These are phyloP conservation scores for Penicillium salamii DNA, from an alignment of 495 filamentous ascomycete genomes.

Conservation along the genomic window DNA sequence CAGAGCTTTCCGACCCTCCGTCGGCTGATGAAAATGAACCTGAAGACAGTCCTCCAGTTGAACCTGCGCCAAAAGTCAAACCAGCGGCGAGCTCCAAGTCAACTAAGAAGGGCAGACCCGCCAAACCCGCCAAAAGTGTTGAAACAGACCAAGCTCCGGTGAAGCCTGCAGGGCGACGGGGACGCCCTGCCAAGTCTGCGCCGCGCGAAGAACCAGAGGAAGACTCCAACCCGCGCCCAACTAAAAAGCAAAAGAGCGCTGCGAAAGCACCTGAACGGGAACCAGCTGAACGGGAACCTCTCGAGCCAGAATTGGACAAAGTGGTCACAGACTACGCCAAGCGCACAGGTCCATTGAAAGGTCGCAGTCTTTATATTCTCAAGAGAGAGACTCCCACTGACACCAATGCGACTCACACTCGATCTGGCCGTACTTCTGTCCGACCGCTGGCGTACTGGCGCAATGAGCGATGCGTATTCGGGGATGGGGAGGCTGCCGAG, in stretches of 20 bases:
- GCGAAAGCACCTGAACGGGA: conserved; percentile 5
- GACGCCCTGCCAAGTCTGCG: conserved; percentile 32
- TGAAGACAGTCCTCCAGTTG: conserved; percentile 47
- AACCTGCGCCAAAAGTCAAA: conserved; percentile 5
- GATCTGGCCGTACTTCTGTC: conserved; percentile 57
- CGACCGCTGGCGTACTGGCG: conserved; percentile 85
- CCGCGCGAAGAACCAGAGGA: conserved; percentile 16
- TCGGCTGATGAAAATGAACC: conserved; percentile 55
- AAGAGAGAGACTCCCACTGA: conserved; percentile 64
- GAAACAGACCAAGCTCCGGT: conserved; percentile 7
- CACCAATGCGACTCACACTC: conserved; percentile 45
- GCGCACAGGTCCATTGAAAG: conserved; percentile 44
- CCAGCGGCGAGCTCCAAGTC: conserved; percentile 9
- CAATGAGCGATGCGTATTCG: conserved; percentile 73
- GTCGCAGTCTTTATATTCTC: conserved; percentile 65
- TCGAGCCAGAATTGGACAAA: conserved; percentile 36
- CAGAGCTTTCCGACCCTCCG: conserved; percentile 37
- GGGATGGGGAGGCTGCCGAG: conserved; percentile 51
- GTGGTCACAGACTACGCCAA: conserved; percentile 44
- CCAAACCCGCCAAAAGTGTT: conserved; percentile 7
- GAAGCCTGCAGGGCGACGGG: conserved; percentile 28
- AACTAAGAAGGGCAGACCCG: conserved; percentile 9
- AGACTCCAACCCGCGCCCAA: conserved; percentile 22
- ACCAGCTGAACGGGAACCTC: conserved; percentile 14
- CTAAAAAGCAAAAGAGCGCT: conserved; percentile 36